Conservation (phyloP, 768 basidiomycete genomes). For the Boletus rex-veris region DNA sequence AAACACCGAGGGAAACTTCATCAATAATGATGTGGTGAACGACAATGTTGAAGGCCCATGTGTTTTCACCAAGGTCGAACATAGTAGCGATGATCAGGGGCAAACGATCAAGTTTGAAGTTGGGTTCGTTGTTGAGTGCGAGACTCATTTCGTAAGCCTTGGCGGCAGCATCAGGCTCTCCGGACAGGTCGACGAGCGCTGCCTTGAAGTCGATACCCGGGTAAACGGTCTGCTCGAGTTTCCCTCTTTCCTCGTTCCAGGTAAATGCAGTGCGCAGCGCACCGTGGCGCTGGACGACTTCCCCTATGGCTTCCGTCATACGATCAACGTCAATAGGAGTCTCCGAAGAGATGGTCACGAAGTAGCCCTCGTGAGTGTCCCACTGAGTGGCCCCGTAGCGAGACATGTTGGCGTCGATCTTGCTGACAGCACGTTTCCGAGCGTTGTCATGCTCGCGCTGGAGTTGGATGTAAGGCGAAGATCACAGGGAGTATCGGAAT, state of each 20-base stretch:
- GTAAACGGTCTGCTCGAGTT: slow-evolving; percentile 30
- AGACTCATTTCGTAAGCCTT: slow-evolving; percentile 32
- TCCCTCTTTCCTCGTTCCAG: slow-evolving; percentile 29
- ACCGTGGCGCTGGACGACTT: slow-evolving; percentile 29
- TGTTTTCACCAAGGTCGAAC: slow-evolving; percentile 19
- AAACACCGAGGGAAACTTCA: slow-evolving; percentile 28
- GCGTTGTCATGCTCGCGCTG: slow-evolving; percentile 29
- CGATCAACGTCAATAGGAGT: slow-evolving; percentile 26
- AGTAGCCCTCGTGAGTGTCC: slow-evolving; percentile 30
- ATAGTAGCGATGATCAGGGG: slow-evolving; percentile 26
- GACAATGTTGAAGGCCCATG: slow-evolving; percentile 30
- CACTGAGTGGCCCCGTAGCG: slow-evolving; percentile 33
- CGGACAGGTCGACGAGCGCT: slow-evolving; percentile 25
- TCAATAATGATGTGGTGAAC: slow-evolving; percentile 32
- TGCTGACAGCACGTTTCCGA: slow-evolving; percentile 25
- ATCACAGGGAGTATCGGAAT: background rate
- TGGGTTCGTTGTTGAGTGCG: slow-evolving; percentile 21
- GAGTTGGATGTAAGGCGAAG: background rate
- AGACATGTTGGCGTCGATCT: slow-evolving; percentile 31
- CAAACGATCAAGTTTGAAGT: slow-evolving; percentile 25
- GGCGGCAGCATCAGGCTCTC: slow-evolving; percentile 20
- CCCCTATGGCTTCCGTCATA: slow-evolving; percentile 25
- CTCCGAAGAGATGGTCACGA: slow-evolving; percentile 19
- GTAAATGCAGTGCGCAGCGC: slow-evolving; percentile 28
- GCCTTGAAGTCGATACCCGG: slow-evolving; percentile 25